These are phyloP conservation scores for thale cress (Arabidopsis thaliana) DNA, from an alignment of 345 rosid species.

Conservation along the genomic window TAIR10.1 NC_003071.7:8178001-8178500, in stretches of 20 bases:
- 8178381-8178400: conserved; percentile 53
- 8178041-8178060: not conserved
- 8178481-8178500: not conserved
- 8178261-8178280: conserved; percentile 63
- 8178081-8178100: not conserved
- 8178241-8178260: conserved; percentile 55
- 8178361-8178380: conserved; percentile 49
- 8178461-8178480: not conserved
- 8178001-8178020: conserved; percentile 57
- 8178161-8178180: conserved; percentile 55
- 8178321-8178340: conserved; percentile 61
- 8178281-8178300: conserved; percentile 54
- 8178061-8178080: not conserved
- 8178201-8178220: conserved; percentile 41
- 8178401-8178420: conserved; percentile 45
- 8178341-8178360: conserved; percentile 66
- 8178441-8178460: conserved; percentile 19
- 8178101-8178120: not conserved
- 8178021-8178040: conserved; percentile 25
- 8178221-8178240: conserved; percentile 50
- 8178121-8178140: conserved; percentile 26
- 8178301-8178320: conserved; percentile 50
- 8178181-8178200: conserved; percentile 53
- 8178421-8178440: conserved; percentile 29
- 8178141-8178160: conserved; percentile 63